Base-by-base conservation (phyloP, 495 filamentous ascomycete species). In the Penicillium mononematosum region DNA sequence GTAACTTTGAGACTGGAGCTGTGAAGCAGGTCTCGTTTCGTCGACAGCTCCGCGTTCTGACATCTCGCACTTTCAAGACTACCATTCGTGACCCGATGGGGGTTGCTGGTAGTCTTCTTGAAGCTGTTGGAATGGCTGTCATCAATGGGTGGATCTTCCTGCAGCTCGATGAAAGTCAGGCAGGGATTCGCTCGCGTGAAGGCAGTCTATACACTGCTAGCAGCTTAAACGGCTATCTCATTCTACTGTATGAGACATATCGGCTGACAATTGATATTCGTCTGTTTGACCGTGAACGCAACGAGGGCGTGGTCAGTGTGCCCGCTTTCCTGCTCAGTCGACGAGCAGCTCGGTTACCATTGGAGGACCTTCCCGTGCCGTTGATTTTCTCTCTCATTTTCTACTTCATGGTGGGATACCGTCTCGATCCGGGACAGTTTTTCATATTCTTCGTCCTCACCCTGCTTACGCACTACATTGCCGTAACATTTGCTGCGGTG, bases 331-430 rank as follows among this genome's bases (percentile, higher is more conserved):
- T 90, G 8, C 55, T 87, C 9, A 89, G 86, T 55, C 73, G 88
- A 27, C 78, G 88, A 31, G 63, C 88, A 45, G 85, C 88, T 4
- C 78, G 86, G 32, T 65, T 88, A 11, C 73, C 83, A 7, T 74
- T 84, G 1, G 88, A 91, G 62, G 88, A 91, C 66, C 50, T 90
- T 19, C 82, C 83, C 6, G 85, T 88, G 6, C 88, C 88, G 0
- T 70, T 90, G 22, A 59, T 89, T 5, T 91, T 85, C 53, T 81
- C 80, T 24, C 65, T 83, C 46, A 87, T 89, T 5, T 88, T 79
- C 65, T 91, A 91, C 65, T 90, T 88, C 66, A 89, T 90, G 85
- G 82, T 82, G 36, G 88, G 87, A 38, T 89, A 89, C 63, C 80
- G 86, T 34, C 66, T 75, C 2, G 73, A 83, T 14, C 81, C 77